phyloP scores from a whole-genome alignment of 2,329 filamentous ascomycete species.

The Colletotrichum sp. region DNA sequence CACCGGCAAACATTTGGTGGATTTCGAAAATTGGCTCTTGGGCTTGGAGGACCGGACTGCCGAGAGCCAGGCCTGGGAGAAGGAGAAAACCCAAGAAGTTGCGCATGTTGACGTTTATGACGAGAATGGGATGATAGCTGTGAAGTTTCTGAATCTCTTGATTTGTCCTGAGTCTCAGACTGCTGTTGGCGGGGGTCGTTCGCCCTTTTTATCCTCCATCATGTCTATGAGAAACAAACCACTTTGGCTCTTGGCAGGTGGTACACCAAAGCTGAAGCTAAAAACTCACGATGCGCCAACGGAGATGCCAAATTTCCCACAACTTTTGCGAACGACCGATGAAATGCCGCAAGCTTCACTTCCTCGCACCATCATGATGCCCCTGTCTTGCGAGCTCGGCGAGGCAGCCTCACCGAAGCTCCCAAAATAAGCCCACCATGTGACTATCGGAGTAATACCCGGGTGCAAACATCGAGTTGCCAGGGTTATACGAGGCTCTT shows the following conservation, averaged over 20 bases:
- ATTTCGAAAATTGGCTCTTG: background rate
- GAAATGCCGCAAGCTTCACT: background rate
- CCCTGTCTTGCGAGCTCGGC: background rate
- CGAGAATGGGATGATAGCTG: background rate
- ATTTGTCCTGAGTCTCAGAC: background rate
- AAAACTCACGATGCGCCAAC: background rate
- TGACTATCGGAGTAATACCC: constrained; percentile 2
- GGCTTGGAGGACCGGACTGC: background rate
- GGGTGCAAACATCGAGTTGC: background rate
- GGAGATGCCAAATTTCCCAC: background rate
- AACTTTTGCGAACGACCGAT: background rate
- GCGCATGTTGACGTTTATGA: background rate
- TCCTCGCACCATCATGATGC: background rate
- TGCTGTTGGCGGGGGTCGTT: background rate
- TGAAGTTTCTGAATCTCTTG: background rate
- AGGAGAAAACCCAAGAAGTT: background rate
- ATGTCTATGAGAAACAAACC: background rate
- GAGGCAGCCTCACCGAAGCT: background rate
- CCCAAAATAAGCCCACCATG: background rate
- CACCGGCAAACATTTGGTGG: constrained; percentile 2
- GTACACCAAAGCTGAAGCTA: background rate
- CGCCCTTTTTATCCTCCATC: background rate
- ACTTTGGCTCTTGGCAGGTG: background rate
- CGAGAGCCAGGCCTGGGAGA: background rate
- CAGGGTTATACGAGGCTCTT: background rate